Evolutionary conservation across 306 rosid genomes (phyloP).

Genomic region (Vigna reflexopilosa): DNA sequence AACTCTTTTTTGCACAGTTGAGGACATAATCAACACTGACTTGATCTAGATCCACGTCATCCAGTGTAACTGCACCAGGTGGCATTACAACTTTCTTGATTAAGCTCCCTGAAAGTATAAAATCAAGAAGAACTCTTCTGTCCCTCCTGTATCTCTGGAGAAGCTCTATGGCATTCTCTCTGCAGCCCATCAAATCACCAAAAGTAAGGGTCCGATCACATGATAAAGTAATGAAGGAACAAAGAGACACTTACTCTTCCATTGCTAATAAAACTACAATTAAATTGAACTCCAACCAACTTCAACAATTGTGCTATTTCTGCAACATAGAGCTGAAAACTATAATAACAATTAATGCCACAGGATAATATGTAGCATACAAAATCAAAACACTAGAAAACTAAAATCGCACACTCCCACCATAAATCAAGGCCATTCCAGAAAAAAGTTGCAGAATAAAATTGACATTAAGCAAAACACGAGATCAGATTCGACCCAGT

Average conservation of each 20-base stretch:
- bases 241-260: slow-evolving; percentile 79
- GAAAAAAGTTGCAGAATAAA: slow-evolving; percentile 27
- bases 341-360: slow-evolving; percentile 24
- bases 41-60: slow-evolving; percentile 98
- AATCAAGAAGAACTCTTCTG: slow-evolving; percentile 85
- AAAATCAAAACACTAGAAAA: slow-evolving; percentile 4
- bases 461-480: background rate
- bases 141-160: slow-evolving; percentile 91
- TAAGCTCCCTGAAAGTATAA: slow-evolving; percentile 87
- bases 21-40: slow-evolving; percentile 94
- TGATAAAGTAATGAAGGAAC: slow-evolving; percentile 21
- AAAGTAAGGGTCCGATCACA: slow-evolving; percentile 10
- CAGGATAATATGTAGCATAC: background rate
- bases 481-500: slow-evolving; percentile 38
- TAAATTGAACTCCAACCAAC: slow-evolving; percentile 36
- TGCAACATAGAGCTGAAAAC: slow-evolving; percentile 30
- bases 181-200: slow-evolving; percentile 44
- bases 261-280: slow-evolving; percentile 49
- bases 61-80: slow-evolving; percentile 95
- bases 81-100: slow-evolving; percentile 98
- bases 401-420: slow-evolving; percentile 19
- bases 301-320: slow-evolving; percentile 45
- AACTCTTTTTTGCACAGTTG: slow-evolving; percentile 88
- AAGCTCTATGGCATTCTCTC: slow-evolving; percentile 81
- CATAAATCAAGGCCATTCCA: background rate